Evolutionary conservation across 306 rosid species (phyloP).

Genomic region (Prosopis cineraria): DNA sequence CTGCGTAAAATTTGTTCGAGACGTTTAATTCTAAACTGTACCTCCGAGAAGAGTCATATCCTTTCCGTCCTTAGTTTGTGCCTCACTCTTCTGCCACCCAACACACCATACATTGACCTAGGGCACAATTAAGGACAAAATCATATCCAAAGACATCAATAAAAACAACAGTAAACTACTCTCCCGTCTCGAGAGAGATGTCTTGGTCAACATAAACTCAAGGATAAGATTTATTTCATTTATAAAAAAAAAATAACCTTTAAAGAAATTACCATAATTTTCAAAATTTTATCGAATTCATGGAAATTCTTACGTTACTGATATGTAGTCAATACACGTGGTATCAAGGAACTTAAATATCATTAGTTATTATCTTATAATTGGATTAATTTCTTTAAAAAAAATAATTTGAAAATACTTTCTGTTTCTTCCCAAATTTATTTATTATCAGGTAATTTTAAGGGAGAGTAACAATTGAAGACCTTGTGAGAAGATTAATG

Average conservation of each 20-base stretch:
- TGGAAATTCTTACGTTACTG: neutral
- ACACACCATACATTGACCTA: constrained; percentile 58
- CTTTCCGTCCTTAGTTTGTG: constrained; percentile 58
- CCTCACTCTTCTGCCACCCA: constrained; percentile 66
- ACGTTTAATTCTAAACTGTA: constrained; percentile 32
- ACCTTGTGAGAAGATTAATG: too few species aligned
- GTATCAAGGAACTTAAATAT: neutral
- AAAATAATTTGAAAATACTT: neutral
- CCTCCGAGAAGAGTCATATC: constrained; percentile 83
- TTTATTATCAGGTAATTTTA: neutral
- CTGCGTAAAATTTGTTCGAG: constrained; percentile 10
- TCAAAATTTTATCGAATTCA: neutral
- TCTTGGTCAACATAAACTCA: neutral
- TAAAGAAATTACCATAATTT: neutral
- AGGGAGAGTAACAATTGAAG: too few species aligned
- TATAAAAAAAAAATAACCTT: neutral
- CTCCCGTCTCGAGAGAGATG: neutral
- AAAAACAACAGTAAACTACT: neutral
- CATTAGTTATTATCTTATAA: neutral
- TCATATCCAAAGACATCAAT: constrained; percentile 17
- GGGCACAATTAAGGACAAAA: constrained; percentile 30
- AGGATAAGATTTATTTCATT: neutral
- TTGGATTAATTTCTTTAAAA: neutral
- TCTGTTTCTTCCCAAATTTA: neutral
- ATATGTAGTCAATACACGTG: neutral